Percentiles rank a stretch among this genome's conserved stretches.
Conservation (phyloP, 495 filamentous ascomycete genomes). For the Venustampulla echinocandica region DNA sequence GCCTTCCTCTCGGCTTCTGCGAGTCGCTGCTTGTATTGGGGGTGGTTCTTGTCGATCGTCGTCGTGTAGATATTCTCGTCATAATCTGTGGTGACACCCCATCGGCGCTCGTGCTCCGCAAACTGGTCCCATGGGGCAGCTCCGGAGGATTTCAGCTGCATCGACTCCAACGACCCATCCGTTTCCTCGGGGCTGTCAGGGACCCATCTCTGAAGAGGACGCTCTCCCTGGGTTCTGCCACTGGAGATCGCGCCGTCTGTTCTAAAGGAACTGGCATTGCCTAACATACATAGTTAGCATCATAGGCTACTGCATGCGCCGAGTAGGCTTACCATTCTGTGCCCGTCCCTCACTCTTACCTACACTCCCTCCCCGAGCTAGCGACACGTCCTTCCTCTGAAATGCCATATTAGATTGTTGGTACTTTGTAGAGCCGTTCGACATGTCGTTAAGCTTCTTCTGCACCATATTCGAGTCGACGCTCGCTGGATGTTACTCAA, state of each 20-base stretch:
- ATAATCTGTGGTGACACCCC: slow-evolving; percentile 79
- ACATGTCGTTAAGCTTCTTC: slow-evolving; percentile 22
- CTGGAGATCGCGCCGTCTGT: slow-evolving; percentile 88
- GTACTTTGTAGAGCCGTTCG: slow-evolving; percentile 34
- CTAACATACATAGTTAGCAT: slow-evolving; percentile 8
- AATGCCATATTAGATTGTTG: slow-evolving; percentile 55
- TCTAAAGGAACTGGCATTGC: slow-evolving; percentile 46
- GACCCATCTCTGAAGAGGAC: slow-evolving; percentile 78
- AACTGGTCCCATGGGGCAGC: slow-evolving; percentile 83
- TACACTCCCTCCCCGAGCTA: slow-evolving; percentile 45
- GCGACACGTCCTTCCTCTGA: slow-evolving; percentile 65
- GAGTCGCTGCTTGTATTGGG: slow-evolving; percentile 65
- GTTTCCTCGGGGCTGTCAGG: slow-evolving; percentile 49
- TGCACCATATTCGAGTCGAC: slow-evolving; percentile 18
- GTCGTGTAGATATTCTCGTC: slow-evolving; percentile 95
- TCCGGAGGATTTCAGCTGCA: slow-evolving; percentile 18
- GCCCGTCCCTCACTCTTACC: slow-evolving; percentile 41
- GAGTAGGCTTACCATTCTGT: slow-evolving; percentile 62
- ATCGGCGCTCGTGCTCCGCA: slow-evolving; percentile 75
- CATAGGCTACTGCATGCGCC: neutral
- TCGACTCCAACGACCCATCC: slow-evolving; percentile 61
- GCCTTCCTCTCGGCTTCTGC: slow-evolving; percentile 76
- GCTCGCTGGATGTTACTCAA: slow-evolving; percentile 27
- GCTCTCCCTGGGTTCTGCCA: slow-evolving; percentile 56
- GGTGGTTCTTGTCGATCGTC: slow-evolving; percentile 70